Evolutionary conservation across 164 flowering plant species (phyloP).

Genomic region (Warburgia ugandensis): DNA sequence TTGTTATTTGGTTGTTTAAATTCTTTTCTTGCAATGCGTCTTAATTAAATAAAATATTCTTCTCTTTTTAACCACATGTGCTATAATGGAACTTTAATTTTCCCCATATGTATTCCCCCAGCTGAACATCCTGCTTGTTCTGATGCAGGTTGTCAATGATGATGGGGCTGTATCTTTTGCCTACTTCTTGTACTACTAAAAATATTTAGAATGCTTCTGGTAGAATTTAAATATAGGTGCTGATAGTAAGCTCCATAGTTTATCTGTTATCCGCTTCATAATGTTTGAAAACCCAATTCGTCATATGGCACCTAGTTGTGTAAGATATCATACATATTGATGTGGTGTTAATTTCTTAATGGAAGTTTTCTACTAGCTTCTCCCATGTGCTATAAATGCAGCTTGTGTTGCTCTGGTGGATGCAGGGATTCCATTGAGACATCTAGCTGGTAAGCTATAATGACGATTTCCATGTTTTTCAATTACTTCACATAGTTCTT

Average conservation of each 20-base stretch:
- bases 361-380: conserved; percentile 52
- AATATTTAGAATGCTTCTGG: background rate
- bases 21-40: no score
- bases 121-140: no score
- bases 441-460: conserved; percentile 70
- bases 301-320: background rate
- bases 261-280: background rate
- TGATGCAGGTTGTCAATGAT: conserved; percentile 83
- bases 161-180: conserved; percentile 95
- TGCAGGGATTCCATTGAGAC: conserved; percentile 86
- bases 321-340: background rate
- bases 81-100: no score
- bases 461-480: background rate
- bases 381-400: conserved; percentile 91
- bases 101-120: no score
- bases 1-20: no score
- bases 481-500: background rate
- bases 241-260: background rate
- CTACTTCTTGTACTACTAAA: background rate
- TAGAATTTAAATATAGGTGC: background rate
- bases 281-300: background rate
- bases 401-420: conserved; percentile 93
- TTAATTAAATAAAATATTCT: no score
- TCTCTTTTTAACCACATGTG: no score
- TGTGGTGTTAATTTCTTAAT: conserved; percentile 29